These are phyloP conservation scores for Dalbergia oliveri DNA, from an alignment of 306 rosid species.

Conservation along the genomic window DNA sequence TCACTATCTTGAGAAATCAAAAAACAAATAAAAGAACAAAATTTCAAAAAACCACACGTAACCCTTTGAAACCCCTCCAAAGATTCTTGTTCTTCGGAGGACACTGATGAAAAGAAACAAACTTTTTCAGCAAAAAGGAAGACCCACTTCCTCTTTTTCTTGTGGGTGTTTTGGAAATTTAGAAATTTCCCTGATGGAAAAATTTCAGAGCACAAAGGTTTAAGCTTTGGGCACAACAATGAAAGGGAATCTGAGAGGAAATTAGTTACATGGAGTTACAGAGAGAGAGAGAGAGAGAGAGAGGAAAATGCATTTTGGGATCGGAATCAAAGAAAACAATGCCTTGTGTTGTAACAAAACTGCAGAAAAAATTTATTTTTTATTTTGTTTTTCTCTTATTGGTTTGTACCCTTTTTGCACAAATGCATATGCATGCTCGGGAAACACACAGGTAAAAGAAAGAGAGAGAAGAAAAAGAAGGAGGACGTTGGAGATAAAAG, in stretches of 20 bases:
- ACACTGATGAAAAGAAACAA: constrained; percentile 35
- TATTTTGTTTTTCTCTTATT: constrained; percentile 3
- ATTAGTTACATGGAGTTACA: constrained; percentile 18
- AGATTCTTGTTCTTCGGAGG: constrained; percentile 37
- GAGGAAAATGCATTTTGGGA: constrained; percentile 20
- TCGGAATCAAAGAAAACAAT: constrained; percentile 38
- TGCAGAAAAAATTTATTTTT: not conserved
- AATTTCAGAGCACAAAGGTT: not conserved
- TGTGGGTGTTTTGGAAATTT: constrained; percentile 20
- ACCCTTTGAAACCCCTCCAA: not conserved
- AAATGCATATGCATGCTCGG: not conserved
- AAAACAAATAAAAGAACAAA: not conserved
- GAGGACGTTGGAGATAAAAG: constrained; percentile 37
- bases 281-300: not conserved
- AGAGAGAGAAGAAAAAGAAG: not conserved
- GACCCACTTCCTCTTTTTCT: constrained; percentile 41
- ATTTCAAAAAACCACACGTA: not conserved
- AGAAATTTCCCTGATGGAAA: not conserved
- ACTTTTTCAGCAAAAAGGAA: constrained; percentile 29
- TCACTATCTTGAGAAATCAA: constrained; percentile 27
- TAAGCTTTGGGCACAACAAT: constrained; percentile 14
- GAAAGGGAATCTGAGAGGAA: constrained; percentile 30
- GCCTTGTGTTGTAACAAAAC: constrained; percentile 27
- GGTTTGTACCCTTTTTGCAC: constrained; percentile 4
- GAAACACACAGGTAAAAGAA: not conserved